phyloP scores from a whole-genome alignment of 2,329 filamentous ascomycete species.

The Epichloe bromicola region DNA sequence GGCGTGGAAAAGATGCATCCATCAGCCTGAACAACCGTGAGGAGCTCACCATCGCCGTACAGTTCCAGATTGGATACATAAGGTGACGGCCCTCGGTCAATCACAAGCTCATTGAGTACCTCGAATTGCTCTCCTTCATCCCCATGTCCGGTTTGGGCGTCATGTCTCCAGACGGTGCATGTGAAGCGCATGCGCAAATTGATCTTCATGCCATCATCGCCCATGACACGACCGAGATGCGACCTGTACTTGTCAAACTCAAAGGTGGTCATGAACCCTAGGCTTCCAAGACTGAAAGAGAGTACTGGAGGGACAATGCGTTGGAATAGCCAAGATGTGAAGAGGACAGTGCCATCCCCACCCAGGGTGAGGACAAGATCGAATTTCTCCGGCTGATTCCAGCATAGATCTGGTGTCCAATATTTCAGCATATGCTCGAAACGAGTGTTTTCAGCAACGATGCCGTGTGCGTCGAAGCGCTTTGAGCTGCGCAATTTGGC shows the following conservation, averaged over 20 bases:
- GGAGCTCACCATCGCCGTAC: conserved; percentile 85
- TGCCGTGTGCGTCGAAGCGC: conserved; percentile 65
- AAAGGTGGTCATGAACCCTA: conserved; percentile 82
- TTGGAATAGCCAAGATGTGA: conserved; percentile 87
- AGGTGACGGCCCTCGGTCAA: conserved; percentile 89
- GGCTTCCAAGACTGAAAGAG: conserved; percentile 70
- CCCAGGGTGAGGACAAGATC: conserved; percentile 84
- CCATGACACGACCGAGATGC: conserved; percentile 82
- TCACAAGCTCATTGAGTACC: conserved; percentile 95
- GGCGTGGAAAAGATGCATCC: conserved; percentile 97
- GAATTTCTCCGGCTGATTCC: conserved; percentile 86
- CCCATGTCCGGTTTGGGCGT: conserved; percentile 44
- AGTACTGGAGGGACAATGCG: conserved; percentile 74
- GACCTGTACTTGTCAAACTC: conserved; percentile 79
- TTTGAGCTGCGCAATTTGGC: conserved; percentile 81
- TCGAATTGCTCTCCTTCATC: conserved; percentile 94
- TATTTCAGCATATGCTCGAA: conserved; percentile 80
- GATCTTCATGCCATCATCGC: conserved; percentile 88
- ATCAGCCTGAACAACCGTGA: conserved; percentile 93
- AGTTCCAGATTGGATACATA: conserved; percentile 96
- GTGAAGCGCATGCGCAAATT: conserved; percentile 98
- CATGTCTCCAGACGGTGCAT: conserved; percentile 82
- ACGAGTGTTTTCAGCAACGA: conserved; percentile 60
- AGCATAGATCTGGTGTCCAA: conserved; percentile 94
- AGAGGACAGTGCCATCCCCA: conserved; percentile 76